phyloP scores from a whole-genome alignment of 768 basidiomycete genomes.

The Boletales sp. region DNA sequence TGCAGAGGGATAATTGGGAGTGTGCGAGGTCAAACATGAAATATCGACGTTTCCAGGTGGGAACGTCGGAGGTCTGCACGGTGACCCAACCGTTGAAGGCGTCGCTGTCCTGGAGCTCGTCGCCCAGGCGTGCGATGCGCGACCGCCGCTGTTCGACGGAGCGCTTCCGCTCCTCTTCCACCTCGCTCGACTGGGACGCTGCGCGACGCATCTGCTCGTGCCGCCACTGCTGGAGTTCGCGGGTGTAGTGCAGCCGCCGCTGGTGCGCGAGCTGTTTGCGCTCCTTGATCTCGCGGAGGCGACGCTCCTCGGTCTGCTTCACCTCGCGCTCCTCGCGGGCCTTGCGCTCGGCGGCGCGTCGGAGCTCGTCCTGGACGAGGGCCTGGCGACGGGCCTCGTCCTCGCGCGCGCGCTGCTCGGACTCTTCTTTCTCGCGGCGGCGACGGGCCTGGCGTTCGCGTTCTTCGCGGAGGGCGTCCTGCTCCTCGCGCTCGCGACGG shows the following conservation, averaged over 20 bases:
- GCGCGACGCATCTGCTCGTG: constrained; percentile 42
- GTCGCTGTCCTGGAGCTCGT: constrained; percentile 42
- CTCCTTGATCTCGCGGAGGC: constrained; percentile 42
- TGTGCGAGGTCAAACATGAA: constrained; percentile 50
- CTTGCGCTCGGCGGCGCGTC: constrained; percentile 34
- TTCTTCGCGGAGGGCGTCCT: constrained; percentile 43
- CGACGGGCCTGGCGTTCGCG: constrained; percentile 36
- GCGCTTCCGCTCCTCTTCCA: constrained; percentile 39
- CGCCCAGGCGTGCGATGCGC: constrained; percentile 45
- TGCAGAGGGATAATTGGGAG: constrained; percentile 43
- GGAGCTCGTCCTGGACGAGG: constrained; percentile 41
- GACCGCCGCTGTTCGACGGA: constrained; percentile 37
- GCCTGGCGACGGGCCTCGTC: constrained; percentile 40
- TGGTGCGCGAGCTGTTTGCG: constrained; percentile 45
- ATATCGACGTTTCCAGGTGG: constrained; percentile 64
- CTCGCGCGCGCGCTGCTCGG: constrained; percentile 33
- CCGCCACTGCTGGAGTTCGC: constrained; percentile 51
- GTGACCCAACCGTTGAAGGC: constrained; percentile 58
- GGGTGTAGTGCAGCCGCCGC: constrained; percentile 48
- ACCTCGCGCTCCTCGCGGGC: constrained; percentile 37
- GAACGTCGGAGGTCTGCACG: constrained; percentile 49
- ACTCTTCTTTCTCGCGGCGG: constrained; percentile 16
- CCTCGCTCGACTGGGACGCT: constrained; percentile 43
- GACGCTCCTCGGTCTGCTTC: constrained; percentile 45
- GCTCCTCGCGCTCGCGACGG: constrained; percentile 36